Evolutionary conservation across 108 stramenopile species (phyloP), one percentile per base, ranked within the genome.

Genomic region (Mayamaea pseudoterrestris): DNA sequence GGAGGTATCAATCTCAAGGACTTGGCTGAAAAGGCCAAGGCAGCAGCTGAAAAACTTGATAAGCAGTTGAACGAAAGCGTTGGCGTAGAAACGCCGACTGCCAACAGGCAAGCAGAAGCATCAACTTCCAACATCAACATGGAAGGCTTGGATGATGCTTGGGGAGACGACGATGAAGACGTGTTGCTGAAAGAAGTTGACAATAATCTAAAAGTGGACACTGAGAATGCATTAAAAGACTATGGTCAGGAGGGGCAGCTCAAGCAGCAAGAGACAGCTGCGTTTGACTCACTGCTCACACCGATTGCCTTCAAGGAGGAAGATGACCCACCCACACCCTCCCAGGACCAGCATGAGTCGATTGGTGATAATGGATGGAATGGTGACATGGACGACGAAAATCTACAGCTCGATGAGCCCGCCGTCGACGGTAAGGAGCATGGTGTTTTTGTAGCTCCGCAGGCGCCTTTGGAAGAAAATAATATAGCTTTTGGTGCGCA

Each of bases 11-110:
- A n/a, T n/a, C n/a, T n/a, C 37, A 39, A 39, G 20, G 37, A 39
- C 16, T 8, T 29, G 14, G 47, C 57, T 30, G 52, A 59, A 45
- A 61, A 61, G 25, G 66, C 66, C 54, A 63, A 63, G 1, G 41
- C 24, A 6, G 30, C 60, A 35, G 72, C 72, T 12, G 62, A 48
- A 16, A 55, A 60, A 26, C 35, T 73, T 18, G 72, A 73, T 6
- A 16, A 63, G 14, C 66, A 73, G 44, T 3, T 73, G 41, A 67
- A 67, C 44, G 61, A 73, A 50, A 53, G 68, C 7, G 66, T 68
- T 4, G 72, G 72, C 26, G 22, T 64, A 18, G 68, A 49, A 37
- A 18, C 29, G 34, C 4, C 25, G n/a, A 47, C 24, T 28, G 7
- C 24, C 6, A 7, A 12, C 4, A 41, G 26, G 21, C 26, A 17